Conservation (phyloP, 1,139 yeast species). For the Geotrichum cucujoidarum region DNA sequence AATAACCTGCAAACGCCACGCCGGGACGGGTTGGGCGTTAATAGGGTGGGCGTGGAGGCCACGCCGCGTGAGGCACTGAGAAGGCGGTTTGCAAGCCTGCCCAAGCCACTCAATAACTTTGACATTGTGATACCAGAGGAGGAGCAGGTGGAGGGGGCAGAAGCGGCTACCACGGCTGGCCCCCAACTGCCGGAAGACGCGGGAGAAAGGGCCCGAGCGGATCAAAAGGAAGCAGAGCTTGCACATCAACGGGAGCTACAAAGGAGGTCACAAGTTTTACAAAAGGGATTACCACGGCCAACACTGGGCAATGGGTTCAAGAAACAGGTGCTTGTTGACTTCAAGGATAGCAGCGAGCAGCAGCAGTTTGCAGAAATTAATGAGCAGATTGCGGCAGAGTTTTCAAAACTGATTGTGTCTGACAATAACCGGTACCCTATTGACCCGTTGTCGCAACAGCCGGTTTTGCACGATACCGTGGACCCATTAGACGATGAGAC, state of each 20-base stretch:
- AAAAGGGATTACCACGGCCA: slow-evolving; percentile 44
- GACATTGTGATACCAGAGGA: slow-evolving; percentile 44
- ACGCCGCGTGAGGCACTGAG: slow-evolving; percentile 27
- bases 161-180: neutral
- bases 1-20: slow-evolving; percentile 21
- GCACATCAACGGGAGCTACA: slow-evolving; percentile 30
- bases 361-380: neutral
- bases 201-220: slow-evolving; percentile 37
- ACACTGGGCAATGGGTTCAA: slow-evolving; percentile 23
- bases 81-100: slow-evolving; percentile 42
- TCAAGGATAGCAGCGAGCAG: slow-evolving; percentile 14
- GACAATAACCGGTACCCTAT: slow-evolving; percentile 43
- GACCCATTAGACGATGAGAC: slow-evolving; percentile 44
- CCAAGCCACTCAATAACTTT: slow-evolving; percentile 56
- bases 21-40: slow-evolving; percentile 28
- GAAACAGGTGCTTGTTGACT: slow-evolving; percentile 11
- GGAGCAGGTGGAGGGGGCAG: slow-evolving; percentile 29
- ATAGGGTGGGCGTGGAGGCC: slow-evolving; percentile 21
- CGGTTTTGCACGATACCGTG: slow-evolving; percentile 25
- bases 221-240: slow-evolving; percentile 26
- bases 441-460: slow-evolving; percentile 23
- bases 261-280: slow-evolving; percentile 49
- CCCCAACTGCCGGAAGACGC: slow-evolving; percentile 32
- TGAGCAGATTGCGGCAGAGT: slow-evolving; percentile 37
- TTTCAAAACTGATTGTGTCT: slow-evolving; percentile 43